Evolutionary conservation across 2,329 filamentous ascomycete genomes (phyloP).

Genomic region (Chrysosphaeria jannelii): DNA sequence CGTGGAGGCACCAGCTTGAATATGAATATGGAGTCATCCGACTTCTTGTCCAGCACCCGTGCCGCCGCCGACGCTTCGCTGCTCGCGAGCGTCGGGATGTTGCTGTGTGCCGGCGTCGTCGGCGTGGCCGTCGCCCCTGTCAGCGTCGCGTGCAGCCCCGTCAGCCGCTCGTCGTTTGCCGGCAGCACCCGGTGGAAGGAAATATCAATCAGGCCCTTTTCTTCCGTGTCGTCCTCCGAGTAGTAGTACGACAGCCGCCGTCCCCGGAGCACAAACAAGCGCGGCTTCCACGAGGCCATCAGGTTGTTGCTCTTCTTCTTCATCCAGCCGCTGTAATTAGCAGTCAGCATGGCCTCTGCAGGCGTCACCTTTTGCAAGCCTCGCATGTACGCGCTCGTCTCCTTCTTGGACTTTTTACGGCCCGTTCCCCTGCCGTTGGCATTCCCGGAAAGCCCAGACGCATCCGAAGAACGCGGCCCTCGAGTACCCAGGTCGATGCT

Average conservation of each 20-base stretch:
- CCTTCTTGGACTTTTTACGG: constrained; percentile 64
- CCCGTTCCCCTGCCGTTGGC: too few relatives aligned
- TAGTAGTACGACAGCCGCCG: constrained; percentile 89
- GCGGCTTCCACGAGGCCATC: constrained; percentile 93
- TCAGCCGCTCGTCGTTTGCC: constrained; percentile 71
- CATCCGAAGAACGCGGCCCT: constrained; percentile 23
- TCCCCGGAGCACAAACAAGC: constrained; percentile 82
- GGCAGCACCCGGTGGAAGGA: constrained; percentile 91
- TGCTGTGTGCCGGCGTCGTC: constrained; percentile 18
- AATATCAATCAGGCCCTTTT: constrained; percentile 91
- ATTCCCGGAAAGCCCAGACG: too few relatives aligned
- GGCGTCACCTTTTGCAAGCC: constrained; percentile 60
- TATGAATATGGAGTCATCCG: constrained; percentile 51
- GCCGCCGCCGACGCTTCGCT: constrained; percentile 15
- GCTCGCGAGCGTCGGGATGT: constrained; percentile 14
- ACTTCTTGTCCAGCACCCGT: constrained; percentile 4
- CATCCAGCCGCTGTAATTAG: constrained; percentile 97
- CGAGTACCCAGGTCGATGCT: constrained; percentile 60
- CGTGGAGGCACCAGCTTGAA: constrained; percentile 92
- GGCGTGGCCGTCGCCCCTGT: constrained; percentile 55
- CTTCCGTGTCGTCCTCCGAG: constrained; percentile 67
- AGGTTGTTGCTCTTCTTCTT: constrained; percentile 92
- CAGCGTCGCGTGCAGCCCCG: constrained; percentile 69
- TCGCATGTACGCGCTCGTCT: constrained; percentile 76
- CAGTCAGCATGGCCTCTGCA: constrained; percentile 52